phyloP scores from a whole-genome alignment of 768 basidiomycete species.

The Russula dissimulans region DNA sequence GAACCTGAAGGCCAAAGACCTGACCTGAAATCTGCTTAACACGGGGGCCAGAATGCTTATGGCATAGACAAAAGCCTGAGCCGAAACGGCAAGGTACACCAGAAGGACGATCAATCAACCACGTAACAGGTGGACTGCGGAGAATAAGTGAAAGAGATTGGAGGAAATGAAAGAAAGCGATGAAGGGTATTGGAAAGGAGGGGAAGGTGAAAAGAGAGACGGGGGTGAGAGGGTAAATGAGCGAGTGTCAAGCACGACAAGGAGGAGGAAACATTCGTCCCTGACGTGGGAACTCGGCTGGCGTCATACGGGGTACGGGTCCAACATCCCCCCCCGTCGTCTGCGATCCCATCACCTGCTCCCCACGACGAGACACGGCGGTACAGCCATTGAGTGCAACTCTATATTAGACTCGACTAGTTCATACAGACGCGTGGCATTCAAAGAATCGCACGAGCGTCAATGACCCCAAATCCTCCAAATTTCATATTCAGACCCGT shows the following conservation, averaged over 20 bases:
- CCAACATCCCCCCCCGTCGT: too few relatives aligned
- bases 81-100: neutral
- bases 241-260: neutral
- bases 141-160: neutral
- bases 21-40: too few relatives aligned
- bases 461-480: neutral
- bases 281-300: neutral
- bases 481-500: conserved; percentile 1
- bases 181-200: neutral
- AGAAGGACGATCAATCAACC: neutral
- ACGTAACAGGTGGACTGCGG: neutral
- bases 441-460: too few relatives aligned
- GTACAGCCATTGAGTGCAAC: too few relatives aligned
- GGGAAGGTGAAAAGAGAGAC: neutral
- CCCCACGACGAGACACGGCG: too few relatives aligned
- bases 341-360: too few relatives aligned
- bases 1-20: neutral
- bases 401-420: too few relatives aligned
- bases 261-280: too few relatives aligned
- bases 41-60: neutral
- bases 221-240: neutral
- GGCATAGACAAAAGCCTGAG: neutral
- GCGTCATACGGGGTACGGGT: too few relatives aligned
- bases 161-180: neutral
- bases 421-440: too few relatives aligned